phyloP scores from a whole-genome alignment of 164 flowering plant species.

The Santalum album region DNA sequence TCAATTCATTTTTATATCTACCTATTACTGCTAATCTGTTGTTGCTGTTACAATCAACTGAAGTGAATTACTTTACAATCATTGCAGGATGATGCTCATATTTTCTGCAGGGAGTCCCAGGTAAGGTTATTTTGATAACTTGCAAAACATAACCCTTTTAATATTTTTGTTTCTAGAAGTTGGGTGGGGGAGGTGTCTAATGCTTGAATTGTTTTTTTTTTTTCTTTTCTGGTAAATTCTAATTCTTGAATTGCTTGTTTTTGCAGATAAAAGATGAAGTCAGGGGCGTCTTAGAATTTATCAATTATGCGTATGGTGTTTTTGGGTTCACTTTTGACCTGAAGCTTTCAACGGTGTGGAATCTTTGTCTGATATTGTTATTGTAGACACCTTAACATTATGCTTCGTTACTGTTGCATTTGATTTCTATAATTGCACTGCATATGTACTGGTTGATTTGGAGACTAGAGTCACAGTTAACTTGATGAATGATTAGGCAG shows the following conservation, averaged over 20 bases:
- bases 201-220: neutral
- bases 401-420: neutral
- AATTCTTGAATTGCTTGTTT: neutral
- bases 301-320: slow-evolving; percentile 48
- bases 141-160: too few relatives aligned
- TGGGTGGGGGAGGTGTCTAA: neutral
- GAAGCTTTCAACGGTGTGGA: slow-evolving; percentile 87
- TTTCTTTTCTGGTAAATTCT: slow-evolving; percentile 17
- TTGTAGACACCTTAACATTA: neutral
- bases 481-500: too few relatives aligned
- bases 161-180: neutral
- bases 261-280: slow-evolving; percentile 90
- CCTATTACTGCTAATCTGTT: too few relatives aligned
- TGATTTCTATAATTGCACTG: too few relatives aligned
- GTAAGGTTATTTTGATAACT: slow-evolving; percentile 30
- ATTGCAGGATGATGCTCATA: slow-evolving; percentile 98
- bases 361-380: neutral
- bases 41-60: too few relatives aligned
- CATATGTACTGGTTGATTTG: too few relatives aligned
- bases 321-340: slow-evolving; percentile 96
- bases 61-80: neutral
- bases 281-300: slow-evolving; percentile 67
- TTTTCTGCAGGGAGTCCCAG: slow-evolving; percentile 89
- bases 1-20: too few relatives aligned
- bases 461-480: too few relatives aligned